Evolutionary conservation across 2,329 filamentous ascomycete genomes (phyloP).

Genomic region (Exophiala alcalophila): DNA sequence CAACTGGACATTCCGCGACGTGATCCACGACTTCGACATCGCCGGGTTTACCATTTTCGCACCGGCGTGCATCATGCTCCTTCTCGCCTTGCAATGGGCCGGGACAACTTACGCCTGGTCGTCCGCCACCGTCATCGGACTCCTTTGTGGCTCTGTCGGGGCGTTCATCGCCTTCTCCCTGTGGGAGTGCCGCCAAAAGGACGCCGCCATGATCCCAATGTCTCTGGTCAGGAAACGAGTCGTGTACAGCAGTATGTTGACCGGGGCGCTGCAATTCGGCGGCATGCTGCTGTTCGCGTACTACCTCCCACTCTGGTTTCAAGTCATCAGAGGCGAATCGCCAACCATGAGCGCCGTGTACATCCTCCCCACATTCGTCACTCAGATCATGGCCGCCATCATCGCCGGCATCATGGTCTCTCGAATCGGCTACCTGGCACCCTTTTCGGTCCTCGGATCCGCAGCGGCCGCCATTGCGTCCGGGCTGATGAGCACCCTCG

Average conservation of each 20-base stretch:
- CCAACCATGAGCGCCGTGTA: constrained; percentile 28
- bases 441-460: constrained; percentile 33
- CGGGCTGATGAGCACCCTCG: constrained; percentile 37
- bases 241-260: constrained; percentile 19
- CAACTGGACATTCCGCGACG: constrained; percentile 16
- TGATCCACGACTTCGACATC: constrained; percentile 28
- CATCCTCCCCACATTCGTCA: constrained; percentile 25
- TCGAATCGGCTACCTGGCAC: constrained; percentile 37
- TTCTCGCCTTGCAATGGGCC: constrained; percentile 33
- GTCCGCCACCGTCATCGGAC: constrained; percentile 30
- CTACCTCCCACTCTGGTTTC: constrained; percentile 46
- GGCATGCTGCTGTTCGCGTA: constrained; percentile 30
- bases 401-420: constrained; percentile 24
- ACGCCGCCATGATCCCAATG: constrained; percentile 29
- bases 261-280: constrained; percentile 35
- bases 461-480: constrained; percentile 33
- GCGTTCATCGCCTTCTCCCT: constrained; percentile 34
- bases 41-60: constrained; percentile 30
- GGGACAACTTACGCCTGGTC: constrained; percentile 28
- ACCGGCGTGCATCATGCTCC: constrained; percentile 28
- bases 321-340: constrained; percentile 41
- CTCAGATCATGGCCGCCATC: constrained; percentile 24
- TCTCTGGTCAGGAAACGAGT: constrained; percentile 20
- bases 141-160: constrained; percentile 31
- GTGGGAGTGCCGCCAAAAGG: constrained; percentile 27